Percentiles rank a stretch among this genome's conserved stretches.
These are phyloP conservation scores for Boletus fagicola DNA, from an alignment of 768 basidiomycete genomes.

Conservation along the genomic window DNA sequence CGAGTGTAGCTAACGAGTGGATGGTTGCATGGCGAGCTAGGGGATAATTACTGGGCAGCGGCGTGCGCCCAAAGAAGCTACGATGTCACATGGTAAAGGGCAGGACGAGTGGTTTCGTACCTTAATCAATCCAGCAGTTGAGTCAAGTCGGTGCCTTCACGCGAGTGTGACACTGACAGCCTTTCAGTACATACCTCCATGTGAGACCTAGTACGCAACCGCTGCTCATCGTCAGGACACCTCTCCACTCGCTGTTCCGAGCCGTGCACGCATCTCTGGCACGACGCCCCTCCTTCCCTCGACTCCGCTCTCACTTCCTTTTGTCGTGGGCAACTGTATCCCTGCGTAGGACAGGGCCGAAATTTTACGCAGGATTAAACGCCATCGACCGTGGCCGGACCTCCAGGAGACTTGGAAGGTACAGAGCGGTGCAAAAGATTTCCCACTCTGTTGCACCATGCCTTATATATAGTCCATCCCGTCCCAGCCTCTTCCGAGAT, in stretches of 20 bases:
- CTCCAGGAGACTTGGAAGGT: not conserved
- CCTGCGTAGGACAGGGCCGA: slow-evolving; percentile 54
- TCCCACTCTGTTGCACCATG: too few species aligned
- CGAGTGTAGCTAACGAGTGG: too few species aligned
- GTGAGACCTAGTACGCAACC: too few species aligned
- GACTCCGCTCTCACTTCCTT: not conserved
- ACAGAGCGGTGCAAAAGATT: too few species aligned
- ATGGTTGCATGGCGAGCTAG: too few species aligned
- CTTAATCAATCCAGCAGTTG: not conserved
- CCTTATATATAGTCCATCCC: not conserved
- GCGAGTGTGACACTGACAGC: slow-evolving; percentile 21
- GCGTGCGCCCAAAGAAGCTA: too few species aligned
- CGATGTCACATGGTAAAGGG: too few species aligned
- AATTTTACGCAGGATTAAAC: slow-evolving; percentile 16
- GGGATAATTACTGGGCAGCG: too few species aligned
- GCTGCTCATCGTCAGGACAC: slow-evolving; percentile 11
- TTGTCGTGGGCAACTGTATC: slow-evolving; percentile 65
- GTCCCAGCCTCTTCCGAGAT: not conserved
- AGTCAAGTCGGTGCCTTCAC: not conserved
- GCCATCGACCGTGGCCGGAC: not conserved
- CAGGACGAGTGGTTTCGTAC: not conserved
- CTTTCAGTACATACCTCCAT: not conserved
- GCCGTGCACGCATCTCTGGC: too few species aligned
- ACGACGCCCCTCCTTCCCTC: not conserved
- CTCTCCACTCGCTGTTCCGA: slow-evolving; percentile 1